Percentiles rank a stretch among this genome's conserved stretches.
Evolutionary conservation across 257 asterid species (phyloP).

Genomic region (Mitragyna speciosa): DNA sequence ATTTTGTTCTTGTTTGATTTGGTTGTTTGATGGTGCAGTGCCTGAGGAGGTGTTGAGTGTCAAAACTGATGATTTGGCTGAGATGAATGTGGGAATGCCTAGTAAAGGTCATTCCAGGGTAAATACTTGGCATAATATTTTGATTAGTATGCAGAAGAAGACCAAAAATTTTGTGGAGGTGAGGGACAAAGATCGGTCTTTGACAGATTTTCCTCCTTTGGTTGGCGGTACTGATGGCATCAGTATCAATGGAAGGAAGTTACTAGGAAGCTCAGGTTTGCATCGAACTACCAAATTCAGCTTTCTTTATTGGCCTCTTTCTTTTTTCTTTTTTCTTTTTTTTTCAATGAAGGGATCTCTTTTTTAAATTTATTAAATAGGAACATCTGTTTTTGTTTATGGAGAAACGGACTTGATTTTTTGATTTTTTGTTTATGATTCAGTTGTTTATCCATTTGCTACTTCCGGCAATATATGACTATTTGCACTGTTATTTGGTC

Average conservation of each 20-base stretch:
- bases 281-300: constrained; percentile 1
- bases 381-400: too few relatives aligned
- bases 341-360: neutral
- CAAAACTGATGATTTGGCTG: constrained; percentile 57
- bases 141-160: constrained; percentile 68
- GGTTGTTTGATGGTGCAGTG: constrained; percentile 67
- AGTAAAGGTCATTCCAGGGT: constrained; percentile 62
- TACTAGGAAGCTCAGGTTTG: constrained; percentile 38
- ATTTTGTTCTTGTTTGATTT: constrained; percentile 70
- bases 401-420: neutral
- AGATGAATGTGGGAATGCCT: constrained; percentile 65
- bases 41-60: constrained; percentile 60
- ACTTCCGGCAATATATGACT: neutral
- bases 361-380: neutral
- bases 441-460: neutral
- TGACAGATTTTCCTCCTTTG: constrained; percentile 24
- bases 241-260: constrained; percentile 27
- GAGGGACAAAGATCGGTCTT: constrained; percentile 27
- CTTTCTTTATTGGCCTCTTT: neutral
- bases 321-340: neutral
- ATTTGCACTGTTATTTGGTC: neutral
- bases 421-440: neutral
- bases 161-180: constrained; percentile 49
- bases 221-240: constrained; percentile 16
- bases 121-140: constrained; percentile 83